Conservation (phyloP, 495 filamentous ascomycete species). For the Polyplosphaeria fusca region DNA sequence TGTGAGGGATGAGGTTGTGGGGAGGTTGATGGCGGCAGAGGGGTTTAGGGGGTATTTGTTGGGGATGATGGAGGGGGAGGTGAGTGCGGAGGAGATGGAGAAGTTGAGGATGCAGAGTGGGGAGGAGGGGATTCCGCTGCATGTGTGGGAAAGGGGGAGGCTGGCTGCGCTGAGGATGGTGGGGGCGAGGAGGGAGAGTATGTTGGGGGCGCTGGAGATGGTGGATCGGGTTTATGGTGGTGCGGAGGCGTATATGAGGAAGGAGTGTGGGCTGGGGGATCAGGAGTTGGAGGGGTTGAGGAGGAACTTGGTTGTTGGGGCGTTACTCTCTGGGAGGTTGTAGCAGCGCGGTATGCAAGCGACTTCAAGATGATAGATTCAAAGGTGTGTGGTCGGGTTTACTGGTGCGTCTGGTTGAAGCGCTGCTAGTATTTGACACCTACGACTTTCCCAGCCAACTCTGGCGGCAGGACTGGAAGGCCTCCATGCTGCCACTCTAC, state of each 20-base stretch:
- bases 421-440: no score
- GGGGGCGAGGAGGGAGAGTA: conserved; percentile 40
- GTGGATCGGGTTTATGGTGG: conserved; percentile 54
- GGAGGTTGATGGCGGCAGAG: not conserved
- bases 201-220: conserved; percentile 53
- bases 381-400: no score
- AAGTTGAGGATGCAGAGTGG: not conserved
- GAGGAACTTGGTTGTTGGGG: conserved; percentile 41
- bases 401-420: no score
- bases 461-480: no score
- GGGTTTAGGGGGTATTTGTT: conserved; percentile 18
- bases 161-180: conserved; percentile 36
- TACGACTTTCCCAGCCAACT: no score
- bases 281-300: conserved; percentile 51
- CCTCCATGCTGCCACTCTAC: no score
- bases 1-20: conserved; percentile 16
- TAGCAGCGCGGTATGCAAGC: no score
- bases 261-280: conserved; percentile 51
- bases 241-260: conserved; percentile 53
- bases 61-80: conserved; percentile 3
- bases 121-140: conserved; percentile 8
- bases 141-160: conserved; percentile 34
- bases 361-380: no score
- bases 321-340: conserved; percentile 11
- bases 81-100: not conserved